Evolutionary conservation across 768 basidiomycete genomes (phyloP).

Genomic region (Cubamyces lactineus): DNA sequence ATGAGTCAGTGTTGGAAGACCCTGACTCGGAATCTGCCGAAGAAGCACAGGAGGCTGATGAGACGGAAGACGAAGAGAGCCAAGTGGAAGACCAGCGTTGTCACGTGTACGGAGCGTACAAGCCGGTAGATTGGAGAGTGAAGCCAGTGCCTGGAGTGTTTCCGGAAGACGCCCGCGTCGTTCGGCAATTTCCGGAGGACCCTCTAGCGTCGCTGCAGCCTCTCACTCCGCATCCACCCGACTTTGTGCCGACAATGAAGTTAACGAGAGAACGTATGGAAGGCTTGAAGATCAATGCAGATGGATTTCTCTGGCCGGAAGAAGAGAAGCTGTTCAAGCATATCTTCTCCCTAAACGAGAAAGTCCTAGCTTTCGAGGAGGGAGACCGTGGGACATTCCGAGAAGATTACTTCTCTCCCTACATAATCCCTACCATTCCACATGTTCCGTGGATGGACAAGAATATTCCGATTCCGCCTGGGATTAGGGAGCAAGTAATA

Average conservation of each 20-base stretch:
- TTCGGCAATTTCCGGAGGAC: slow-evolving; percentile 37
- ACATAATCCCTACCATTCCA: slow-evolving; percentile 36
- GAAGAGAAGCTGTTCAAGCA: slow-evolving; percentile 33
- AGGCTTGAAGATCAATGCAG: slow-evolving; percentile 32
- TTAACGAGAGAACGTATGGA: slow-evolving; percentile 32
- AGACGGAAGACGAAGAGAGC: too few relatives aligned
- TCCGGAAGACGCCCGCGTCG: slow-evolving; percentile 39
- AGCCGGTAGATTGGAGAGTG: slow-evolving; percentile 36
- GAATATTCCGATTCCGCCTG: slow-evolving; percentile 42
- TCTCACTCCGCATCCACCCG: slow-evolving; percentile 28
- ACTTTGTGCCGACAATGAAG: slow-evolving; percentile 9
- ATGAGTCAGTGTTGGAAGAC: background rate
- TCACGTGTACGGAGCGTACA: slow-evolving; percentile 30
- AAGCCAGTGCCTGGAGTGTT: slow-evolving; percentile 36
- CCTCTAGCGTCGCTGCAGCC: slow-evolving; percentile 36
- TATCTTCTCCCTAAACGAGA: slow-evolving; percentile 20
- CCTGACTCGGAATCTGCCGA: too few relatives aligned
- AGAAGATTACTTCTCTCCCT: slow-evolving; percentile 32
- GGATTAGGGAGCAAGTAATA: slow-evolving; percentile 26
- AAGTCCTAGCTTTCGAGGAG: slow-evolving; percentile 29
- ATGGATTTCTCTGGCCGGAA: slow-evolving; percentile 35
- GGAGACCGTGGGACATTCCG: slow-evolving; percentile 28
- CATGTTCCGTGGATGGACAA: slow-evolving; percentile 39
- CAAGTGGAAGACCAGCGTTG: too few relatives aligned
- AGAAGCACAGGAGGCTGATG: too few relatives aligned